Base-by-base conservation (phyloP, 2,329 filamentous ascomycete species). In the Colletotrichum salicis region DNA sequence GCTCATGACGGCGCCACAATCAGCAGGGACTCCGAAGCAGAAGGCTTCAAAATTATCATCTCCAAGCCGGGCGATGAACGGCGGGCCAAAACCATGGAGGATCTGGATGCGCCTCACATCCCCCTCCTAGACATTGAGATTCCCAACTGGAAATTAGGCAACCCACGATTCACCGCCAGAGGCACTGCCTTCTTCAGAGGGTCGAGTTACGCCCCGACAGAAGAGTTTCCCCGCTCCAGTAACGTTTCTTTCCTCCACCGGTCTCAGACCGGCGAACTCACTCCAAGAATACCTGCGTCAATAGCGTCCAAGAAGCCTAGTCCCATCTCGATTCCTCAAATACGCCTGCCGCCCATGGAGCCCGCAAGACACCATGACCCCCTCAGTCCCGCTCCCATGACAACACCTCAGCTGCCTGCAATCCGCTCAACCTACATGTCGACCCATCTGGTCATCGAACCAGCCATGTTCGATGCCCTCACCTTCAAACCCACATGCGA, bases 131-230 rank as follows among this genome's bases (percentile, higher is more conserved):
- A 95, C 75, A 88, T 96, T 55, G 87, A 91, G 27, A 97, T 97
- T 62, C 95, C 95, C 45, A 92, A 93, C 68, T 97, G 95, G 86
- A 91, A 92, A 75, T 85, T 98, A 69, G 95, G 95, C 13, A 93
- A 92, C 1, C 94, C 94, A 22, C 90, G 91, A 70, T 97, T 97
- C 81, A 96, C 92, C 74, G 84, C 89, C 64, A 88, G 89, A 76
- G 94, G 94, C 12, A 95, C 92, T 3, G 91, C 94, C 3, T 88
- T 94, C 73, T 86, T 98, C 74, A 91, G 93, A 73, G 93, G 91
- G 75, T 97, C 95, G n/a, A 91, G 92, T 19, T 94, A 94, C 80
- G 89, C 91, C 4, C 93, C 93, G 3, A 92, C 90, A 6, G 93
- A 96, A 64, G 93, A 95, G 72, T 81, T 91, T 73, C 86, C 74